Evolutionary conservation across 2,329 filamentous ascomycete species (phyloP), one percentile per base, ranked within the genome.

Genomic region (Colletotrichum acutatum): DNA sequence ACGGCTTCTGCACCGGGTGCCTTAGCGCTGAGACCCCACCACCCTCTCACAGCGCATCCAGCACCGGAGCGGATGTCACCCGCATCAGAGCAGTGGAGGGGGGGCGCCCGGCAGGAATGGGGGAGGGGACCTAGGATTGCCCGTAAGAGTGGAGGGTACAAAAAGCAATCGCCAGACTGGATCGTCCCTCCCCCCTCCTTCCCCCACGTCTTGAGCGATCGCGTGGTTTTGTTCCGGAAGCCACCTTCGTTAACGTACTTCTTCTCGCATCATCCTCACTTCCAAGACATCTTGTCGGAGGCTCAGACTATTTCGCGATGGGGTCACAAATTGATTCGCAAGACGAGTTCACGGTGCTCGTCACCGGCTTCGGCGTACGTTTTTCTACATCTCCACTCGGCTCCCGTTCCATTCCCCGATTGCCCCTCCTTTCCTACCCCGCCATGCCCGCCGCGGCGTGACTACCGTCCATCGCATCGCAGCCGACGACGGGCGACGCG

Each of bases 361-460:
- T 92, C 75, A 91, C 90, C 16, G 90, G 90, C 70, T 92, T 91
- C 78, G 87, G 84, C 69, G 90, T 92, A 84, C 71, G 85, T 86
- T 86, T 49, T 34, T 34, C 63, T 26, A 60, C 53, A 61, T 63
- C 34, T 46, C 60, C 42, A 67, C 58, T 46, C 19, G 42, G 42
- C 42, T 32, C 24, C 12, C 46, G 16, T 53, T n/a, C 53, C 14
- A 56, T 26, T 58, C 58, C 37, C 49, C 37, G 37, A 57, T 49
- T 73, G 61, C 49, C 63, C 42, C 53, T 57, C 46, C 63, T 67
- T 42, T 22, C 32, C 24, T 46, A 56, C 69, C 69, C 66, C 69
- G 69, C 66, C 69, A 54, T 66, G 49, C 49, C 68, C 53, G n/a
- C 24, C 32, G n/a, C 37, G 32, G 34, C 19, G 32, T 57, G 26